Conservation (phyloP, 306 rosid genomes). For the Cicer pinnatifidum region DNA sequence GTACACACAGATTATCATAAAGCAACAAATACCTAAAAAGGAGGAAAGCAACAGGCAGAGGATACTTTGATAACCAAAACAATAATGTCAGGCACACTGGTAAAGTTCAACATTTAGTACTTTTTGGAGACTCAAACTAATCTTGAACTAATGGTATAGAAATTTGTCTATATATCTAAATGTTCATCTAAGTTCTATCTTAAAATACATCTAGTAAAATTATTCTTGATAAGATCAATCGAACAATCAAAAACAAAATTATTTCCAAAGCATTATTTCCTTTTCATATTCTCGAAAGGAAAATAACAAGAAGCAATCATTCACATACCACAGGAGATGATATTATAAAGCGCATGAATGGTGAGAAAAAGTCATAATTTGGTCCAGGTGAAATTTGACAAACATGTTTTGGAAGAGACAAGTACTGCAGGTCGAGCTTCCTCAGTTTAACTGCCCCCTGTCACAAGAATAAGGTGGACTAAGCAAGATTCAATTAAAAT, state of each 20-base stretch:
- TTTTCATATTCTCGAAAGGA: slow-evolving; percentile 20
- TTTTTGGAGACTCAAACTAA: slow-evolving; percentile 26
- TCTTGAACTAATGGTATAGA: slow-evolving; percentile 4
- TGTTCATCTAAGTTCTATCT: slow-evolving; percentile 17
- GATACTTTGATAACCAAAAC: slow-evolving; percentile 22
- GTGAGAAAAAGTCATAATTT: slow-evolving; percentile 81
- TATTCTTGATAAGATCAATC: slow-evolving; percentile 21
- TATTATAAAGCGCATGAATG: slow-evolving; percentile 76
- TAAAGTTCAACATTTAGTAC: slow-evolving; percentile 34
- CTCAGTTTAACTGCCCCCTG: slow-evolving; percentile 65
- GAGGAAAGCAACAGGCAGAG: slow-evolving; percentile 27
- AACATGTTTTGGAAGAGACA: slow-evolving; percentile 81
- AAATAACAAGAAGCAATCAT: slow-evolving; percentile 10
- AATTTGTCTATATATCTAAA: slow-evolving; percentile 24
- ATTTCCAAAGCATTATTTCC: slow-evolving; percentile 15
- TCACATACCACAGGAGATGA: slow-evolving; percentile 90
- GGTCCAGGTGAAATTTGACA: slow-evolving; percentile 89
- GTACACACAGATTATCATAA: slow-evolving; percentile 21
- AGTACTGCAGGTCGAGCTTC: slow-evolving; percentile 63
- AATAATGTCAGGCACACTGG: slow-evolving; percentile 21
- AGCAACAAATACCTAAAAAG: slow-evolving; percentile 17
- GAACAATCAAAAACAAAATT: background rate
- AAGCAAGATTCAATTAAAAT: slow-evolving; percentile 36
- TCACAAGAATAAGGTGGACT: slow-evolving; percentile 44
- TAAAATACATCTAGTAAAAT: slow-evolving; percentile 26